phyloP scores from a whole-genome alignment of 2,329 filamentous ascomycete species.

The Mollisiaceae sp. region DNA sequence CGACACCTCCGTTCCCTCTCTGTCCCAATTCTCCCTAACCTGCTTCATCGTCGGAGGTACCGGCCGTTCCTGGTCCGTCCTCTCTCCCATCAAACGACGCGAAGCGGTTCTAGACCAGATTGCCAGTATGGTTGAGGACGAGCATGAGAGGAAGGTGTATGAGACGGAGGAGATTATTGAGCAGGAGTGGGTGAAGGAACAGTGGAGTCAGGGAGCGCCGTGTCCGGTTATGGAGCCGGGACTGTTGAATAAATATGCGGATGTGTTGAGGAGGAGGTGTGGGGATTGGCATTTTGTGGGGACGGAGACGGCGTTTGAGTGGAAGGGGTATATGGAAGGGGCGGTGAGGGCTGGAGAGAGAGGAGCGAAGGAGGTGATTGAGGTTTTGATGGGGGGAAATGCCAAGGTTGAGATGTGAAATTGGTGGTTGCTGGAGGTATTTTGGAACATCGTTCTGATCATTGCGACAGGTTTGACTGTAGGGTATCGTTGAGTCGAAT shows the following conservation, averaged over 20 bases:
- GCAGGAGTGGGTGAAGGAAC: slow-evolving; percentile 13
- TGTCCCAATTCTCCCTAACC: slow-evolving; percentile 7
- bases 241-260: slow-evolving; percentile 4
- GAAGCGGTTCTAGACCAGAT: slow-evolving; percentile 6
- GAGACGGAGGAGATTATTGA: slow-evolving; percentile 4
- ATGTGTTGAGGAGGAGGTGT: background rate
- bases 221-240: slow-evolving; percentile 8
- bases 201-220: background rate
- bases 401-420: too few relatives aligned
- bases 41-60: slow-evolving; percentile 6
- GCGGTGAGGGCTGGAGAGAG: slow-evolving; percentile 5
- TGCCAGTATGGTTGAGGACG: background rate
- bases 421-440: too few relatives aligned
- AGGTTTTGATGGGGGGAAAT: background rate
- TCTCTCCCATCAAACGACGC: background rate
- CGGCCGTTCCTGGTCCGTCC: slow-evolving; percentile 5
- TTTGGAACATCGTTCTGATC: too few relatives aligned
- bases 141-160: slow-evolving; percentile 3
- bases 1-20: slow-evolving; percentile 5
- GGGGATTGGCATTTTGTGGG: slow-evolving; percentile 16
- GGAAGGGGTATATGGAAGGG: slow-evolving; percentile 17
- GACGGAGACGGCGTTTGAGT: slow-evolving; percentile 12
- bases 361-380: slow-evolving; percentile 8
- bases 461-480: too few relatives aligned
- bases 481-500: too few relatives aligned